Evolutionary conservation across 345 rosid species (phyloP).

Genomic region (Salix viminalis): DNA sequence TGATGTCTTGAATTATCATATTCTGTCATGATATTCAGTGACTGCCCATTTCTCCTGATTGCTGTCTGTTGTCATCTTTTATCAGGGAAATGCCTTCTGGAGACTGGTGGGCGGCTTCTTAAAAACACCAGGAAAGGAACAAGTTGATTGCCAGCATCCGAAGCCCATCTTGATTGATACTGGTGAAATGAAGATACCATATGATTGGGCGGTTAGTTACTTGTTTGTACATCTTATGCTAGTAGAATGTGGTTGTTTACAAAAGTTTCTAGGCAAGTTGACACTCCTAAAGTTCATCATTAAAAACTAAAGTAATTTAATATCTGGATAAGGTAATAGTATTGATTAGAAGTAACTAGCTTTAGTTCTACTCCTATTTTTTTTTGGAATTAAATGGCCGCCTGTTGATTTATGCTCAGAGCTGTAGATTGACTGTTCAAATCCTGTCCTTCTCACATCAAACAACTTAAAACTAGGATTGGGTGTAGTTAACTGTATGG

Average conservation of each 20-base stretch:
- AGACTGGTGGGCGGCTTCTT: conserved; percentile 68
- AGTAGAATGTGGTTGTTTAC: neutral
- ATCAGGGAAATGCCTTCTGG: conserved; percentile 95
- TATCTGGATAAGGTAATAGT: neutral
- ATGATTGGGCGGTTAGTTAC: conserved; percentile 89
- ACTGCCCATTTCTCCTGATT: conserved; percentile 2
- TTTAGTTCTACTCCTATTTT: neutral
- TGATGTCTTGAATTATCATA: neutral
- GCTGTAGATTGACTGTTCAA: neutral
- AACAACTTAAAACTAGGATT: neutral
- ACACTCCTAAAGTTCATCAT: neutral
- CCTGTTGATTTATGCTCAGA: neutral
- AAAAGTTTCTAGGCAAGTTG: neutral
- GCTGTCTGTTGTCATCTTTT: neutral
- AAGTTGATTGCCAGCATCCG: conserved; percentile 77
- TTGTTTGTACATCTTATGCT: neutral
- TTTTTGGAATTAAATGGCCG: neutral
- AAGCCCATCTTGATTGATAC: conserved; percentile 98
- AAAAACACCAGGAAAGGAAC: conserved; percentile 65
- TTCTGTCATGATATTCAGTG: neutral
- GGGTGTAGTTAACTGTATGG: neutral
- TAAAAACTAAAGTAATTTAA: neutral
- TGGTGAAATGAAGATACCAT: conserved; percentile 92
- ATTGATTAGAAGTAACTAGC: neutral
- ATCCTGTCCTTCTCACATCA: neutral